Percentiles rank a stretch among this genome's conserved stretches.
Evolutionary conservation across 495 filamentous ascomycete genomes (phyloP).

Genomic region (Hypoxylon lenormandii): DNA sequence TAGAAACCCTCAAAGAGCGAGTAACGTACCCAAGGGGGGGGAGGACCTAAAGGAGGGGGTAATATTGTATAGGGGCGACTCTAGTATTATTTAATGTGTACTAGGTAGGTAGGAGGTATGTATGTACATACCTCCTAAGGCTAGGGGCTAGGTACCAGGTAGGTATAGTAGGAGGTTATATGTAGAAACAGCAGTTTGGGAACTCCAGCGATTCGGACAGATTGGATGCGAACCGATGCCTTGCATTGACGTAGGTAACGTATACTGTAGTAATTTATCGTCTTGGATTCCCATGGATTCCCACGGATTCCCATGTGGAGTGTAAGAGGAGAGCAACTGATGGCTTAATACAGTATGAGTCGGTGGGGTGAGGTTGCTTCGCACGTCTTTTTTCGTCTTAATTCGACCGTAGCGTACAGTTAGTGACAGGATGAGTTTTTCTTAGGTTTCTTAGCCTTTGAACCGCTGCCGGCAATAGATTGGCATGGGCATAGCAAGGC

Average conservation of each 20-base stretch:
- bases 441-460: conserved; percentile 3
- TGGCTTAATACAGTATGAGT: conserved; percentile 24
- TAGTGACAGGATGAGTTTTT: neutral
- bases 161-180: conserved; percentile 3
- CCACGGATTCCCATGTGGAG: conserved; percentile 22
- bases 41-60: conserved; percentile 10
- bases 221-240: conserved; percentile 18
- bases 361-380: conserved; percentile 41
- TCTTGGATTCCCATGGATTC: conserved; percentile 1
- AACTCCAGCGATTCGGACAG: conserved; percentile 7
- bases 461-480: conserved; percentile 16
- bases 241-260: conserved; percentile 38
- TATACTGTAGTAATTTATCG: conserved; percentile 25
- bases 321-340: conserved; percentile 8
- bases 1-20: conserved; percentile 6
- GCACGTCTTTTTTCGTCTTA: conserved; percentile 24
- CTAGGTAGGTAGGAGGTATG: conserved; percentile 4
- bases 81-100: conserved; percentile 16
- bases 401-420: conserved; percentile 17
- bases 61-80: conserved; percentile 23
- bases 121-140: too few species aligned
- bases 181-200: neutral
- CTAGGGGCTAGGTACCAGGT: too few species aligned
- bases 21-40: conserved; percentile 3
- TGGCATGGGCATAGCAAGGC: too few species aligned